Conservation (phyloP, 129 eudicot genomes). For the Gnaphalium uliginosum region DNA sequence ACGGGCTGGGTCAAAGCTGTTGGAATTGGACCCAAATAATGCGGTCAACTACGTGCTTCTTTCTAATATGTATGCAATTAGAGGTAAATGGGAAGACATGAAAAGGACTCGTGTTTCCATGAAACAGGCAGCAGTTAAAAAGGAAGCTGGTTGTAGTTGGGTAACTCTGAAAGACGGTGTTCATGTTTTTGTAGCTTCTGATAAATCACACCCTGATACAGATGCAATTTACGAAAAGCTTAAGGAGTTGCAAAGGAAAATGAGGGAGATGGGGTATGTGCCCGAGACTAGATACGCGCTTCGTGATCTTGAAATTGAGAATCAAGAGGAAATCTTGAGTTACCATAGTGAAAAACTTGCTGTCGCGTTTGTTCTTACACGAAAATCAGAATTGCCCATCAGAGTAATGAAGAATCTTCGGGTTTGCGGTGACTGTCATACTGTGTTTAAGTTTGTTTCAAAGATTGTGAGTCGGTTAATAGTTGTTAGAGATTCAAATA, state of each 20-base stretch:
- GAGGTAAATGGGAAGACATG: constrained; percentile 81
- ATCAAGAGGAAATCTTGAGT: constrained; percentile 77
- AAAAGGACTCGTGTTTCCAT: constrained; percentile 61
- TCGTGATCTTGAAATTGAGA: constrained; percentile 84
- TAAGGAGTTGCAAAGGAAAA: constrained; percentile 51
- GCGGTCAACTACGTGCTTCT: constrained; percentile 87
- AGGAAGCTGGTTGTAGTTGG: constrained; percentile 95
- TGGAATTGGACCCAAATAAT: constrained; percentile 72
- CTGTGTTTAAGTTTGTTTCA: constrained; percentile 67
- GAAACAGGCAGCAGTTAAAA: constrained; percentile 61
- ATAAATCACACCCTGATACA: constrained; percentile 66
- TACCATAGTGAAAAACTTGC: constrained; percentile 95
- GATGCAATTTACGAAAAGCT: constrained; percentile 65
- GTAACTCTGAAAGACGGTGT: constrained; percentile 89
- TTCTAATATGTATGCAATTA: constrained; percentile 81
- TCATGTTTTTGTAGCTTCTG: constrained; percentile 88
- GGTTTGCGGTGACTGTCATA: constrained; percentile 92
- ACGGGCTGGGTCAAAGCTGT: constrained; percentile 67
- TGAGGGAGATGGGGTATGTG: constrained; percentile 79
- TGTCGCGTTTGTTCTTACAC: constrained; percentile 81
- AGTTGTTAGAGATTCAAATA: constrained; percentile 74
- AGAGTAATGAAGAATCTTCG: constrained; percentile 93
- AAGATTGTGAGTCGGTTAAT: constrained; percentile 68
- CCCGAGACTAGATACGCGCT: constrained; percentile 64
- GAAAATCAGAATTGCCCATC: constrained; percentile 66